Evolutionary conservation across 768 basidiomycete genomes (phyloP).

Genomic region (Podaxis rugospora): DNA sequence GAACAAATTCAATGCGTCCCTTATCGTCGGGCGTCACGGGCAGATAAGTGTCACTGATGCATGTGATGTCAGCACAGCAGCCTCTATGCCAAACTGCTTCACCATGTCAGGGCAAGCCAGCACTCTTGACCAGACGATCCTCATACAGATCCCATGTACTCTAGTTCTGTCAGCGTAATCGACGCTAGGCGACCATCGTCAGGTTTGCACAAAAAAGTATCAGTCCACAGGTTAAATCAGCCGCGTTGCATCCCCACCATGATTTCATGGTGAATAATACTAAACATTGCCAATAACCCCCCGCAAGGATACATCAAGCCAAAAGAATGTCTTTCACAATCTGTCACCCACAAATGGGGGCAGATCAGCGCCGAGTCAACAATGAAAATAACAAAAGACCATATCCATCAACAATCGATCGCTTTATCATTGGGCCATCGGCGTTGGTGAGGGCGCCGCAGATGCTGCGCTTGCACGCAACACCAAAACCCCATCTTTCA

Average conservation of each 20-base stretch:
- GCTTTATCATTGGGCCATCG: conserved; percentile 13
- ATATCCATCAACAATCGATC: background rate
- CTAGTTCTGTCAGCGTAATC: too few species aligned
- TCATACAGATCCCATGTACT: too few species aligned
- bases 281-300: background rate
- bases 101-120: too few species aligned
- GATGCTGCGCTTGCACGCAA: conserved; percentile 32
- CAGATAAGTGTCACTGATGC: too few species aligned
- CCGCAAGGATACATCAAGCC: background rate
- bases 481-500: conserved; percentile 63
- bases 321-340: background rate
- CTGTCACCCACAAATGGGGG: background rate
- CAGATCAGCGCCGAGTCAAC: background rate
- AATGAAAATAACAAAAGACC: background rate
- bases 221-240: background rate
- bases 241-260: background rate
- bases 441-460: conserved; percentile 31
- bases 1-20: too few species aligned
- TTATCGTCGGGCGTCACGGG: too few species aligned
- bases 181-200: too few species aligned
- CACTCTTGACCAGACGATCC: too few species aligned
- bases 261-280: background rate
- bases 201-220: too few species aligned
- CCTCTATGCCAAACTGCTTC: too few species aligned
- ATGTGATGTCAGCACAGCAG: too few species aligned